Conservation (phyloP, 2,329 filamentous ascomycete genomes). For the Pseudocercospora ulei region DNA sequence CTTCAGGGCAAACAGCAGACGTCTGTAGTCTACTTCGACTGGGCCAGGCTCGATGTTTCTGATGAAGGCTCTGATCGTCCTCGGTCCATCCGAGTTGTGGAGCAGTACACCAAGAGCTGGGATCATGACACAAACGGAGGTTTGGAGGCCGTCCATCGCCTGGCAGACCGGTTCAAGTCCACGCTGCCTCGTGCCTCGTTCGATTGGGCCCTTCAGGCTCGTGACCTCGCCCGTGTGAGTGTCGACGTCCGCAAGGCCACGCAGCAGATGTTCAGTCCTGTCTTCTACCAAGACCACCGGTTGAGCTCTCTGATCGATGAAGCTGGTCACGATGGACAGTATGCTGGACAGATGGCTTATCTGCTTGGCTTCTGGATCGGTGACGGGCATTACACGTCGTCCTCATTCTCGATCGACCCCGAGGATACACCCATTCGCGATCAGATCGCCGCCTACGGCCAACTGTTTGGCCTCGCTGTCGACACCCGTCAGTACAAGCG, state of each 20-base stretch:
- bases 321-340: neutral
- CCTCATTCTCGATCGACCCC: neutral
- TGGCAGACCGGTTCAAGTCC: neutral
- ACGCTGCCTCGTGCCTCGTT: neutral
- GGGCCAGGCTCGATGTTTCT: neutral
- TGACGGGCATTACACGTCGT: neutral
- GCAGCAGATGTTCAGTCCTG: constrained; percentile 2
- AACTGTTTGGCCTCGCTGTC: neutral
- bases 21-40: neutral
- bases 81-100: neutral
- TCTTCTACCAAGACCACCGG: neutral
- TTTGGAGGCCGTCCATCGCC: neutral
- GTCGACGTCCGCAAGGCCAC: constrained; percentile 1
- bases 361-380: constrained; percentile 4
- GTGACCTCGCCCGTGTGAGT: neutral
- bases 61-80: too few species aligned
- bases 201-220: constrained; percentile 3
- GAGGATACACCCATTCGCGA: neutral
- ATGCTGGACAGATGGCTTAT: constrained; percentile 2
- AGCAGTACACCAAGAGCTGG: neutral
- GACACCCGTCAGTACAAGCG: constrained; percentile 1
- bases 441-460: neutral
- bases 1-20: neutral
- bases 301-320: neutral
- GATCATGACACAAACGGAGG: constrained; percentile 1